Percentiles rank a stretch among this genome's conserved stretches.
These are phyloP conservation scores for Russula earlei DNA, from an alignment of 768 basidiomycete genomes.

Conservation along the genomic window DNA sequence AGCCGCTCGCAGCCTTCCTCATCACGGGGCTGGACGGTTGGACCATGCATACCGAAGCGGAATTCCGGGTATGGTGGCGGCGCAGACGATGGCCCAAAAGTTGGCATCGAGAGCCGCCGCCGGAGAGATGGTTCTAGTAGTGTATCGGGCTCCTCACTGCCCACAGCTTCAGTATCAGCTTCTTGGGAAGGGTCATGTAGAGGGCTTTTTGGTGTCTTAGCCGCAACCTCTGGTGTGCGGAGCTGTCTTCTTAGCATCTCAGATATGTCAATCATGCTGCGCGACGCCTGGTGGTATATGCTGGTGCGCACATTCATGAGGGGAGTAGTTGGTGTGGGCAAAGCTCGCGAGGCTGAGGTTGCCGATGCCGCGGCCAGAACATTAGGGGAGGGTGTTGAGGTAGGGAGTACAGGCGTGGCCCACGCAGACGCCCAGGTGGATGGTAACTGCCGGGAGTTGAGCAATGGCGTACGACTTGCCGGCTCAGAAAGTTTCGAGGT, in stretches of 20 bases:
- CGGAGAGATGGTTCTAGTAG: slow-evolving; percentile 35
- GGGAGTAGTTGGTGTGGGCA: slow-evolving; percentile 24
- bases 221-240: slow-evolving; percentile 1
- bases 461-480: neutral
- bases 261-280: slow-evolving; percentile 17
- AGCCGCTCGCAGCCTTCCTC: slow-evolving; percentile 80
- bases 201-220: slow-evolving; percentile 4
- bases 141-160: neutral
- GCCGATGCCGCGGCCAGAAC: neutral
- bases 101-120: slow-evolving; percentile 64
- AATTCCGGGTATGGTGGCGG: slow-evolving; percentile 65
- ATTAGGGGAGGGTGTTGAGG: neutral
- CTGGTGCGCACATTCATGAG: neutral
- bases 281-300: slow-evolving; percentile 17
- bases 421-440: neutral
- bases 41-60: slow-evolving; percentile 22
- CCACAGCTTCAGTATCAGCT: neutral
- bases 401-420: slow-evolving; percentile 12
- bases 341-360: slow-evolving; percentile 13
- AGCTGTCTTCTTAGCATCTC: slow-evolving; percentile 8
- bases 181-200: neutral
- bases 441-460: neutral
- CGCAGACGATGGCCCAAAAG: slow-evolving; percentile 43
- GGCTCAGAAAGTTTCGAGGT: slow-evolving; percentile 16
- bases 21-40: slow-evolving; percentile 41